Base-by-base conservation (phyloP, 2,329 filamentous ascomycete genomes). In the Hypomyces perniciosus region DNA sequence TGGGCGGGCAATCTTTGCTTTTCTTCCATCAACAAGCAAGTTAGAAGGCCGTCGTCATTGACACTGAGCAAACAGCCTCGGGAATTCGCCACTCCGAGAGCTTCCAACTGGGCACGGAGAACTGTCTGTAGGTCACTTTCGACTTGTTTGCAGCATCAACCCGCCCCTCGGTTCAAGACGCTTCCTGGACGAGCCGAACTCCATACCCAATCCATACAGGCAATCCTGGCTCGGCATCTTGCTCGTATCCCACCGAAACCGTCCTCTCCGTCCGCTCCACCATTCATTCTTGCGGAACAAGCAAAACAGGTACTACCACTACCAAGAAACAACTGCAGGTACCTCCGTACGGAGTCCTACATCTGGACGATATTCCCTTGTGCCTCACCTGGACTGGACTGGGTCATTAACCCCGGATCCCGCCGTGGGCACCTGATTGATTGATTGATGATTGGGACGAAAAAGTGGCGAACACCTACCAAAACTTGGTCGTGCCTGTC, bases 381-480 rank as follows among this genome's bases (percentile, higher is more conserved):
- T 39, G 40, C 50, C 46, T 50, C 35, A 44, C 46, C 42, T 37
- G 41, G 44, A 46, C 50, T 33, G 44, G 44, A 39, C 38, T 6
- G 34, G 34, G 10, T 37, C 44, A 39, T 52, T 48, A 33, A 47
- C 46, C 41, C 48, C 48, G 52, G 52, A 51, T 51, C 44, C 44
- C 46, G 48, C 50, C 51, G 51, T 53, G 45, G 51, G 48, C 52
- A 50, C 48, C 52, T 41, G 52, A 51, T 51, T 46, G 38, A 29
- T 54, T 51, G 52, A 43, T 41, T 48, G 48, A 48, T 46, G 38
- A 29, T 54, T 51, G 52, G 48, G 48, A 48, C 39, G 48, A 47
- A 51, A 51, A 48, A 51, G 52, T 48, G 48, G 44, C 52, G 35
- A 48, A 48, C 41, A 33, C 38, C 33, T 40, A 41, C 35, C 35